Evolutionary conservation across 192 early-diverging fungal genomes (phyloP).

Genomic region (Backusella luteola): DNA sequence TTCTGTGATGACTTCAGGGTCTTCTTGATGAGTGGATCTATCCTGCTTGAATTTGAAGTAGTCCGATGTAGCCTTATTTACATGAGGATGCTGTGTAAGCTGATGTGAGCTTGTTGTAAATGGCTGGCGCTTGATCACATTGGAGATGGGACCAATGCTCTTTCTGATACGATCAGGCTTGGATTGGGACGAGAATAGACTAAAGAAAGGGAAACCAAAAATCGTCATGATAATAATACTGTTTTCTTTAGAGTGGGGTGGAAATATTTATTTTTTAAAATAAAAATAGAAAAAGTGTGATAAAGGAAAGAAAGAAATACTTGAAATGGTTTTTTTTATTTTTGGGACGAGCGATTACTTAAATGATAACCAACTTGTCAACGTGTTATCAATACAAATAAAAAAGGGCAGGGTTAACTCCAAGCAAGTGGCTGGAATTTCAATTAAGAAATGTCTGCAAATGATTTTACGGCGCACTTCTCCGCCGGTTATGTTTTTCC

Average conservation of each 20-base stretch:
- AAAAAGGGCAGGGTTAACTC: not conserved
- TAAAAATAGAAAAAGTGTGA: not conserved
- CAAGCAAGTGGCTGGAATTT: conserved; percentile 4
- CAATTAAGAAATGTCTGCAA: not conserved
- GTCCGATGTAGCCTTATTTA: not conserved
- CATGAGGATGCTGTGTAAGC: not conserved
- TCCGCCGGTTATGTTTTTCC: not conserved
- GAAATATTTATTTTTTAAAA: conserved; percentile 5
- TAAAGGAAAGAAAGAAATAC: conserved; percentile 2
- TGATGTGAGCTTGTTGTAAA: conserved; percentile 1
- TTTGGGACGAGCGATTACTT: not conserved
- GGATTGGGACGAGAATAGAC: conserved; percentile 22
- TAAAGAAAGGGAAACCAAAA: conserved; percentile 25
- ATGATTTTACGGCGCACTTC: not conserved
- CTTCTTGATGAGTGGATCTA: not conserved
- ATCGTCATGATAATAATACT: conserved; percentile 6
- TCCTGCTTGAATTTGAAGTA: not conserved
- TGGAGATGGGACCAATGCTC: conserved; percentile 31
- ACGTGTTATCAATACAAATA: conserved; percentile 1
- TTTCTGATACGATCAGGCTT: conserved; percentile 30
- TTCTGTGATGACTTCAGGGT: conserved; percentile 31
- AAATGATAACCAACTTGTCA: not conserved
- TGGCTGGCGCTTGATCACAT: not conserved
- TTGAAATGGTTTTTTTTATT: not conserved
- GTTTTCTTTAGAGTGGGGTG: not conserved